Evolutionary conservation across 805 yeast genomes (phyloP).

Genomic region (Wickerhamiella australiensis): DNA sequence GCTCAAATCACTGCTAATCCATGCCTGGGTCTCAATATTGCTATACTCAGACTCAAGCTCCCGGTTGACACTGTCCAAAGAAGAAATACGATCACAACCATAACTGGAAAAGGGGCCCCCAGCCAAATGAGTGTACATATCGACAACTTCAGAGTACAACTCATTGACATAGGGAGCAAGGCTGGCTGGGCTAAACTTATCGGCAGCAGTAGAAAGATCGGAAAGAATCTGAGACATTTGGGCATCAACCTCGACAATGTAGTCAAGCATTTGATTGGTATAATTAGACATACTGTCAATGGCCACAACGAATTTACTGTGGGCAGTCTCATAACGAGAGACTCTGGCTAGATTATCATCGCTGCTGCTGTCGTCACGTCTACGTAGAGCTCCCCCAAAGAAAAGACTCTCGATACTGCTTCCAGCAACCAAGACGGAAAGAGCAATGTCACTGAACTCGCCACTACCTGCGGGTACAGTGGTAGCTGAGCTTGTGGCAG

Average conservation of each 20-base stretch:
- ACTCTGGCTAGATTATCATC: neutral
- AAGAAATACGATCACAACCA: neutral
- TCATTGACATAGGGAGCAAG: neutral
- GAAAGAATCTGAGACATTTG: neutral
- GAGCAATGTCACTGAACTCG: neutral
- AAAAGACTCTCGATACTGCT: neutral
- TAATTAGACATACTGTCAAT: neutral
- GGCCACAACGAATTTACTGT: neutral
- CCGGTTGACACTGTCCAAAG: neutral
- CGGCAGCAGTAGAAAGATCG: neutral
- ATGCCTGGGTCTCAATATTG: neutral
- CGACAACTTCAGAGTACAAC: neutral
- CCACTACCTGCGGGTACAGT: neutral
- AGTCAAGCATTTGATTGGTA: neutral
- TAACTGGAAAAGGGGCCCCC: neutral
- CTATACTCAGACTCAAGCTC: neutral
- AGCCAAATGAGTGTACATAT: neutral
- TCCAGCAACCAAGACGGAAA: neutral
- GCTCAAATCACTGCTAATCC: neutral
- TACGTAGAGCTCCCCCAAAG: neutral
- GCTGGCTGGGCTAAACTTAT: neutral
- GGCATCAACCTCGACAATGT: neutral
- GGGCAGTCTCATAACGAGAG: neutral
- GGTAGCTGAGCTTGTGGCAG: neutral
- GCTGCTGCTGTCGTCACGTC: neutral